Percentiles rank a stretch among this genome's conserved stretches.
phyloP scores from a whole-genome alignment of 1,139 yeast genomes.

The Tardiomyces digboiensis region DNA sequence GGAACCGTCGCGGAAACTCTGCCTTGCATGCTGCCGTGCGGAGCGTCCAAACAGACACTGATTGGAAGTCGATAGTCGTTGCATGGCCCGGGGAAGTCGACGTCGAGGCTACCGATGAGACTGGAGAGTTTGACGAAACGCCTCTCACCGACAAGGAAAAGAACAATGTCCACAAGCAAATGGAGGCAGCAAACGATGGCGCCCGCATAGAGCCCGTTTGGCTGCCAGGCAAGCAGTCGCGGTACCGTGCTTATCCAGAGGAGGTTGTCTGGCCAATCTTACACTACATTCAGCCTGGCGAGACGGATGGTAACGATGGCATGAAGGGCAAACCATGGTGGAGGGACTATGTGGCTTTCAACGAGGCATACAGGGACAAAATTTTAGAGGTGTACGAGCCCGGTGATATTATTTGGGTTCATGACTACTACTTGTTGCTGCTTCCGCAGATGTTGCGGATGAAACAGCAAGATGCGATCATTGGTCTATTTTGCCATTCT shows the following conservation, averaged over 20 bases:
- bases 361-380: slow-evolving; percentile 81
- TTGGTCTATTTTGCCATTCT: slow-evolving; percentile 71
- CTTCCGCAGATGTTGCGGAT: slow-evolving; percentile 81
- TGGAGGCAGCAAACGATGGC: slow-evolving; percentile 31
- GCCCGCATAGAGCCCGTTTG: slow-evolving; percentile 74
- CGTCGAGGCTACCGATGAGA: slow-evolving; percentile 9
- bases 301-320: slow-evolving; percentile 54
- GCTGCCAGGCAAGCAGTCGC: slow-evolving; percentile 56
- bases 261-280: slow-evolving; percentile 89
- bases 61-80: slow-evolving; percentile 81
- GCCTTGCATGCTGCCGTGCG: slow-evolving; percentile 72
- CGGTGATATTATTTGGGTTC: slow-evolving; percentile 94
- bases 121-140: slow-evolving; percentile 4
- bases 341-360: slow-evolving; percentile 84
- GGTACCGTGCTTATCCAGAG: slow-evolving; percentile 87
- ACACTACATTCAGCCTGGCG: slow-evolving; percentile 70
- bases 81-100: slow-evolving; percentile 95
- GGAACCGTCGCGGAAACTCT: slow-evolving; percentile 68
- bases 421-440: slow-evolving; percentile 79
- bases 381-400: slow-evolving; percentile 65
- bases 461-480: slow-evolving; percentile 70
- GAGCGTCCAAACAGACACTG: slow-evolving; percentile 52
- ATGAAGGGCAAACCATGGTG: slow-evolving; percentile 70
- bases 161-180: slow-evolving; percentile 7
- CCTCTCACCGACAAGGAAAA: slow-evolving; percentile 10